Base-by-base conservation (phyloP, 2,329 filamentous ascomycete genomes). In the Penicillium rolfsii region DNA sequence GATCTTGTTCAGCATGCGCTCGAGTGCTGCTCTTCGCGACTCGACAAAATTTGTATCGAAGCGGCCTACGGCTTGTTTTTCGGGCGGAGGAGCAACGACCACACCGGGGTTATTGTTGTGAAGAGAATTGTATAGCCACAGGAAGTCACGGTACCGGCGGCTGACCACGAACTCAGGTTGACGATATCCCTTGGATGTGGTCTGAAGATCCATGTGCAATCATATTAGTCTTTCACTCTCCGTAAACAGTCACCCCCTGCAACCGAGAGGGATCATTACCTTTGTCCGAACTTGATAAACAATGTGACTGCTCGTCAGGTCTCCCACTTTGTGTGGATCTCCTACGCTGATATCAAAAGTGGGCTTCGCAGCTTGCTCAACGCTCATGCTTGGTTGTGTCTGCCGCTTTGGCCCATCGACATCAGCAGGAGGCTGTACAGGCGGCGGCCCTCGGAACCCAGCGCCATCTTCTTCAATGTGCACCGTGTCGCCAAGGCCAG, bases 11-110 rank as follows among this genome's bases (percentile, higher is more conserved):
- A 97, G 82, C 95, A 99, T 99, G 74, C 95, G 91, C 79, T 99
- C 95, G 60, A 99, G 81, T 14, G 95, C 95, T 63, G 93, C 91
- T 69, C 95, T 87, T 70, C 95, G 85, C 46, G 91, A 92, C 78
- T 99, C 95, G 64, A 99, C 93, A 77, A 99, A 99, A 76, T 97
- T 96, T 67, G 87, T 91, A 77, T 99, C 94, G 74, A 99, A 99
- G 41, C 95, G 88, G 62, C 94, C 94, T 58, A 99, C 91, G 7
- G 94, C 93, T 80, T 99, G 95, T 82, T 99, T 99, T 80, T 99
- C 95, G 0, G 95, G 95, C 0, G 95, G 95, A 7, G 95, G 94
- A 0, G 95, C 95, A 12, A 99, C 91, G 33, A 99, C 93, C 40
- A 97, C 89, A 59, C 95, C 95, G 0, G 95, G 95, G 71, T 95